Evolutionary conservation across 2,329 filamentous ascomycete genomes (phyloP), one percentile per base, ranked within the genome.

Genomic region (Onygenales sp.): DNA sequence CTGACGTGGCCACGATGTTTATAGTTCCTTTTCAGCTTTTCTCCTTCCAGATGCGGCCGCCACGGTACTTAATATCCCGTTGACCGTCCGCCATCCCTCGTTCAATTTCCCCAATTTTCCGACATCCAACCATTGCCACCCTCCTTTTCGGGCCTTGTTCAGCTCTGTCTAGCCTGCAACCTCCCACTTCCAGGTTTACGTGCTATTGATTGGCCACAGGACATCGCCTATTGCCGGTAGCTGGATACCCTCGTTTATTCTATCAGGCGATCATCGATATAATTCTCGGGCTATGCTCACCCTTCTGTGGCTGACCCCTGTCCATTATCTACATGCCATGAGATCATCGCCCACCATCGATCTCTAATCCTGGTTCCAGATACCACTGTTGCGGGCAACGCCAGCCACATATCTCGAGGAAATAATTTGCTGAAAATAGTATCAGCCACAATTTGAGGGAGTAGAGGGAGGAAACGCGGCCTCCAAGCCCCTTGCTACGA

Each of bases 1-100:
- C 46, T 49, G 46, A 49, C 46, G 46, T 49, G 46, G 6, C 40
- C 21, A n/a, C 21, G 44, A 8, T 45, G 43, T 32, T n/a, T 45
- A 17, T 37, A 39, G 14, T 48, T 48, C 45, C 14, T 48, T 49
- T 13, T 6, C 27, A 36, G 17, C 4, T 39, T n/a, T 39, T 9
- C 46, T 33, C 17, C 17, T 40, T 31, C 14, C 6, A 13, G 14
- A 40, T 37, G 45, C 7, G 34, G 14, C 21, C 27, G 17, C 34
- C 14, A 49, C 36, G 36, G 13, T n/a, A 39, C 36, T 42, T 47
- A 50, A 33, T 52, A 57, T 55, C 39, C 44, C 44, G 50, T 48
- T 36, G 33, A 40, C 31, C n/a, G 44, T 39, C 54, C 49, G 33
- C 49, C 43, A 49, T 34, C 43, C 47, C 44, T 56, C 43, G 13